Conservation (phyloP, 768 basidiomycete species). For the Agaricus sinodeliciosus region DNA sequence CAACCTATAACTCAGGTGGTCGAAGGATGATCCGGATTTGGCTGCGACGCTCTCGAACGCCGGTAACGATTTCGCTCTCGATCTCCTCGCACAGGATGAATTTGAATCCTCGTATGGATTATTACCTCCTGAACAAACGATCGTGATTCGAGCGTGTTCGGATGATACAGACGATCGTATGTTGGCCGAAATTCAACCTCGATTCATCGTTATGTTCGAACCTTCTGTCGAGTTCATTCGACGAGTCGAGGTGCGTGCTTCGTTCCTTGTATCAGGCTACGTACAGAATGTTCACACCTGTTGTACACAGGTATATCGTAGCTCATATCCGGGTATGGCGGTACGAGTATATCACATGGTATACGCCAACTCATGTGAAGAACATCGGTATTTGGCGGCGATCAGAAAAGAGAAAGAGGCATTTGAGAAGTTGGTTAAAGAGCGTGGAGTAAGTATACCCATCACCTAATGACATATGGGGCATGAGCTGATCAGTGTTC, state of each 20-base stretch:
- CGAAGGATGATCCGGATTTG: background rate
- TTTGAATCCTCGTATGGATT: conserved; percentile 81
- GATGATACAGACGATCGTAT: conserved; percentile 91
- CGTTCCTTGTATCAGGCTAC: background rate
- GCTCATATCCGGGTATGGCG: conserved; percentile 71
- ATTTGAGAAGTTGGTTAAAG: conserved; percentile 88
- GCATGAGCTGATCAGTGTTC: background rate
- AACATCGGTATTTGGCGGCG: conserved; percentile 89
- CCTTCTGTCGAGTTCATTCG: conserved; percentile 91
- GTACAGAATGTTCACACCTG: background rate
- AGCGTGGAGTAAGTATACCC: conserved; percentile 65
- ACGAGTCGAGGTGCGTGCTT: conserved; percentile 68
- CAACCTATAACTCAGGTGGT: background rate
- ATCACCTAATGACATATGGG: background rate
- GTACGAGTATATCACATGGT: conserved; percentile 94
- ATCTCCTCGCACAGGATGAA: conserved; percentile 27
- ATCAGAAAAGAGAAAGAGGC: conserved; percentile 90
- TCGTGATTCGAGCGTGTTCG: conserved; percentile 82
- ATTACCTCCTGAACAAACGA: conserved; percentile 67
- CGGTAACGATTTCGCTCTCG: conserved; percentile 23
- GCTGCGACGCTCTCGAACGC: conserved; percentile 10
- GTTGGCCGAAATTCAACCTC: conserved; percentile 79
- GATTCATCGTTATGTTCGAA: conserved; percentile 94
- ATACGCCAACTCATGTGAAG: conserved; percentile 90
- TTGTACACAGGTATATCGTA: conserved; percentile 68